Percentiles rank a stretch among this genome's conserved stretches.
phyloP scores from a whole-genome alignment of 768 basidiomycete genomes.

The Mrakia frigida region DNA sequence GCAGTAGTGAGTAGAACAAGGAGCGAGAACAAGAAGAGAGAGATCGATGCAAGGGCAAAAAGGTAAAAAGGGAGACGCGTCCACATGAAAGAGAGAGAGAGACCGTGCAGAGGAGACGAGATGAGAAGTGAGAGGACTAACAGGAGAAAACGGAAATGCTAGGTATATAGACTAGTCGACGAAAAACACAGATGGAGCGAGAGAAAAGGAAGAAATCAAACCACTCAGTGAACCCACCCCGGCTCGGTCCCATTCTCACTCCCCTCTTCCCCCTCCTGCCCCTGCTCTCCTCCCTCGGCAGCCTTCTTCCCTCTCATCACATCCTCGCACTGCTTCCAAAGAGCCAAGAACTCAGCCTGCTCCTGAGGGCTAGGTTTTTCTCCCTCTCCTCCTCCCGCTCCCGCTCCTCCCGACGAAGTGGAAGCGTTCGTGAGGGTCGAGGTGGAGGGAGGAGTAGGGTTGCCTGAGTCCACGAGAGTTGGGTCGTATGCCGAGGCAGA shows the following conservation, averaged over 20 bases:
- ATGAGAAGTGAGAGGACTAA: not conserved
- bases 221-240: not conserved
- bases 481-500: not conserved
- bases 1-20: not conserved
- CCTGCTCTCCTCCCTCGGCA: not conserved
- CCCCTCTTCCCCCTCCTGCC: not conserved
- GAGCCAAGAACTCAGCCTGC: slow-evolving; percentile 16
- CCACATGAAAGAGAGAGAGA: not conserved
- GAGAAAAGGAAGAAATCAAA: not conserved
- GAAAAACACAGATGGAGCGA: not conserved
- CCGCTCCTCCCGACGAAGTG: not conserved
- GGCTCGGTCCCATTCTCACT: not conserved
- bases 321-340: slow-evolving; percentile 20
- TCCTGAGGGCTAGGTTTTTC: not conserved
- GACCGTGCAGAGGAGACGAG: not conserved
- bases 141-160: not conserved
- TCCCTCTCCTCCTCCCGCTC: not conserved
- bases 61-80: not conserved
- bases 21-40: not conserved
- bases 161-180: not conserved
- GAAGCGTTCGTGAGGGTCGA: slow-evolving; percentile 1
- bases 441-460: not conserved
- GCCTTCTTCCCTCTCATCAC: not conserved
- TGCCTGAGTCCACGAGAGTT: not conserved
- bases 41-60: not conserved